Evolutionary conservation across 495 filamentous ascomycete genomes (phyloP).

Genomic region (Penicillium cosmopolitanum): DNA sequence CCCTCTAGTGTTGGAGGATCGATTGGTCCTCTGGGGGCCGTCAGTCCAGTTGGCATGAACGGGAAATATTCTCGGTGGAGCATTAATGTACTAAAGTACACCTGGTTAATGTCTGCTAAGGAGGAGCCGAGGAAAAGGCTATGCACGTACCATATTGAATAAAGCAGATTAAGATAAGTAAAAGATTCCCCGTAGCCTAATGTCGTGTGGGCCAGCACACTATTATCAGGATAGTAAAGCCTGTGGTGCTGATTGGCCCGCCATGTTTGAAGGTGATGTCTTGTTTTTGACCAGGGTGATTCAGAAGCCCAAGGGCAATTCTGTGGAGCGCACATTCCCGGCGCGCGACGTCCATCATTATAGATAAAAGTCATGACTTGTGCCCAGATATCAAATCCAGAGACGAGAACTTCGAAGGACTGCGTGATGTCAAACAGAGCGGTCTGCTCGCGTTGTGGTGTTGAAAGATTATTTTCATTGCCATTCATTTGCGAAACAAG

Average conservation of each 20-base stretch:
- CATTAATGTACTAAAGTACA: conserved; percentile 19
- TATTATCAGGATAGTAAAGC: conserved; percentile 26
- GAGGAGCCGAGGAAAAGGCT: not conserved
- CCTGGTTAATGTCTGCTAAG: not conserved
- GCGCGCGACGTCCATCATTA: conserved; percentile 27
- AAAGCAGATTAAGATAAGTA: conserved; percentile 31
- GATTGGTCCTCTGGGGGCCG: conserved; percentile 23
- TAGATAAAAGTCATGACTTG: conserved; percentile 32
- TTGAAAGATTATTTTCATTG: conserved; percentile 15
- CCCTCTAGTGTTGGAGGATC: conserved; percentile 25
- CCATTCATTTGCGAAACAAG: conserved; percentile 12
- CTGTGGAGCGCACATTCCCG: conserved; percentile 27
- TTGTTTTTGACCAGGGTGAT: conserved; percentile 25
- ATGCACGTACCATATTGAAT: conserved; percentile 22
- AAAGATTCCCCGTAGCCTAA: conserved; percentile 28
- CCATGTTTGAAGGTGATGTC: conserved; percentile 22
- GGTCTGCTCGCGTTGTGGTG: conserved; percentile 12
- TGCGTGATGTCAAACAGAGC: conserved; percentile 25
- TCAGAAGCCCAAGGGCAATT: conserved; percentile 27
- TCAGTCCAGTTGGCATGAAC: conserved; percentile 22
- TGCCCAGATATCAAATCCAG: conserved; percentile 30
- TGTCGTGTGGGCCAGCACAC: conserved; percentile 22
- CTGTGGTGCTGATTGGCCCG: conserved; percentile 24
- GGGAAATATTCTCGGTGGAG: conserved; percentile 33
- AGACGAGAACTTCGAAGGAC: conserved; percentile 26